These are phyloP conservation scores for Rheum nobile DNA, from an alignment of 148 eudicot genomes.

Conservation along the genomic window DNA sequence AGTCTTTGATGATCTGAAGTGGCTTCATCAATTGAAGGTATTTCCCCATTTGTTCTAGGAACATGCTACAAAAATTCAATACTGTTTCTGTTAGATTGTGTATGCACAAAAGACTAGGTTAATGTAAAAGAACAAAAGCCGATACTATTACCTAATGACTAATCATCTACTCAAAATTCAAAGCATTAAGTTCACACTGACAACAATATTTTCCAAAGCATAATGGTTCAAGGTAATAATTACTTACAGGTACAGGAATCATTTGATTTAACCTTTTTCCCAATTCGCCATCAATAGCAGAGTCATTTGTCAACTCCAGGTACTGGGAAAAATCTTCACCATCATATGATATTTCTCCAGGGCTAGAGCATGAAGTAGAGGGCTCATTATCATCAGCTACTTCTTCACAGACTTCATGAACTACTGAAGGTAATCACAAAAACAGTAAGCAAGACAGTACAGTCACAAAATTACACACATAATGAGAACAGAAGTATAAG, in stretches of 20 bases:
- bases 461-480: background rate
- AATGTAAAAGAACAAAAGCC: background rate
- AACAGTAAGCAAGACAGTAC: constrained; percentile 13
- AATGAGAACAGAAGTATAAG: constrained; percentile 5
- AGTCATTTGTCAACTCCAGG: constrained; percentile 66
- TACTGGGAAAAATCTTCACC: constrained; percentile 43
- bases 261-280: constrained; percentile 73
- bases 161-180: background rate
- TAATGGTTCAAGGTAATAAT: background rate
- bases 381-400: constrained; percentile 37
- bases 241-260: constrained; percentile 76
- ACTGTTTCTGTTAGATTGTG: background rate
- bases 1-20: constrained; percentile 95
- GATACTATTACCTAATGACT: background rate
- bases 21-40: constrained; percentile 91
- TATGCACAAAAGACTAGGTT: background rate
- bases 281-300: constrained; percentile 80
- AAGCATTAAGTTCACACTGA: background rate
- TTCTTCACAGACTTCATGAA: constrained; percentile 25
- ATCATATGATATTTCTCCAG: constrained; percentile 49
- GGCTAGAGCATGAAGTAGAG: constrained; percentile 72
- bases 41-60: constrained; percentile 92
- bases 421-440: constrained; percentile 24
- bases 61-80: constrained; percentile 55
- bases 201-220: background rate